Evolutionary conservation across 2,329 filamentous ascomycete genomes (phyloP).

Genomic region (Corinectria fuckeliana): DNA sequence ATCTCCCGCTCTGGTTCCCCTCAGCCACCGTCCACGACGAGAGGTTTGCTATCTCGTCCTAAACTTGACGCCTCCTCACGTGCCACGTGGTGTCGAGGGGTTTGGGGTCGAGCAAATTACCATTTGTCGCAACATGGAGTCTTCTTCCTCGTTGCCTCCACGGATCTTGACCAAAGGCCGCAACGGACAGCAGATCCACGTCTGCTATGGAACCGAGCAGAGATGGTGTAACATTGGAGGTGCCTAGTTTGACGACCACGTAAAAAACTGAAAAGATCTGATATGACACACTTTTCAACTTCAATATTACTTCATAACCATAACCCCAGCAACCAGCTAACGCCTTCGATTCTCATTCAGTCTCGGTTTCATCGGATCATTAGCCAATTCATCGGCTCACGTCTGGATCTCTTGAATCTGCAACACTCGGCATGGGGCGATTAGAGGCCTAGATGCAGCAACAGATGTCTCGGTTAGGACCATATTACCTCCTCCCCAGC

Average conservation of each 20-base stretch:
- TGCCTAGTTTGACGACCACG: conserved; percentile 57
- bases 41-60: conserved; percentile 21
- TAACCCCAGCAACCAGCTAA: conserved; percentile 7
- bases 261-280: conserved; percentile 79
- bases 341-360: not conserved
- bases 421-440: not conserved
- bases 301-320: not conserved
- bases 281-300: conserved; percentile 44
- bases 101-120: conserved; percentile 26
- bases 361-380: not conserved
- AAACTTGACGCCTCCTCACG: conserved; percentile 11
- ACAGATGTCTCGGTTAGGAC: not conserved
- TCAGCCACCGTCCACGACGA: conserved; percentile 17
- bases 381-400: not conserved
- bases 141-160: conserved; percentile 51
- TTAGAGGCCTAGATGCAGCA: not conserved
- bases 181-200: conserved; percentile 52
- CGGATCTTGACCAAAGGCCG: conserved; percentile 65
- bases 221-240: conserved; percentile 56
- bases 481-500: not conserved
- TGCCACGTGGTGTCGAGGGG: conserved; percentile 23
- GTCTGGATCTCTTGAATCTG: not conserved
- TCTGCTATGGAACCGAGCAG: conserved; percentile 22
- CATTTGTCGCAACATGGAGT: conserved; percentile 59
- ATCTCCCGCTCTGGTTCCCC: conserved; percentile 28